phyloP scores from a whole-genome alignment of 2,329 filamentous ascomycete genomes.

The Corniculantispora saksenae region DNA sequence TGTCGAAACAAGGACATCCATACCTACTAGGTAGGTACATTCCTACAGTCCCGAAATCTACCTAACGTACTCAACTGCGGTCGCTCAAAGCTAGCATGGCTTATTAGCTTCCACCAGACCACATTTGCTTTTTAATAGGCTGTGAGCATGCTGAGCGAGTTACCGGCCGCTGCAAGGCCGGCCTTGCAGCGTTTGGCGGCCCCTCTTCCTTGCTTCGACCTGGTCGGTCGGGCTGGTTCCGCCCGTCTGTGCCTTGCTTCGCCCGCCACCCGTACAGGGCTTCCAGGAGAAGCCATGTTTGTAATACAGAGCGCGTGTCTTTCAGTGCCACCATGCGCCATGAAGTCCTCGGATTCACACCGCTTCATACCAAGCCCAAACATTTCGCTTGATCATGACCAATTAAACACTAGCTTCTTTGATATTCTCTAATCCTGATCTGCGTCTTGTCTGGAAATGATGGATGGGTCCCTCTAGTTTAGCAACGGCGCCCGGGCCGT shows the following conservation, averaged over 20 bases:
- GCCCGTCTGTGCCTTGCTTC: background rate
- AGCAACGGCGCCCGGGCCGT: background rate
- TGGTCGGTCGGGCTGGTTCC: background rate
- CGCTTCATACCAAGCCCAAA: background rate
- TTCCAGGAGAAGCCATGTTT: background rate
- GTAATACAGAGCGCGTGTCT: background rate
- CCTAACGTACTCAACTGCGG: background rate
- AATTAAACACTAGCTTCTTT: background rate
- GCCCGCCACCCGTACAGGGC: background rate
- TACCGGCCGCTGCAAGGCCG: too few relatives aligned
- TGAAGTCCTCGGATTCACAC: background rate
- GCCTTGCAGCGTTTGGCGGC: background rate
- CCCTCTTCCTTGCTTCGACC: background rate
- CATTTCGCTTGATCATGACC: slow-evolving; percentile 3
- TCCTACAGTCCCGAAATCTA: background rate
- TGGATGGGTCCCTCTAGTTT: background rate
- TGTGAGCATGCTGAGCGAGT: too few relatives aligned
- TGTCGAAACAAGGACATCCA: background rate
- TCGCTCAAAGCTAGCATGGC: background rate
- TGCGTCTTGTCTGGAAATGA: slow-evolving; percentile 1
- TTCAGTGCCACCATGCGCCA: background rate
- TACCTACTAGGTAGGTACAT: too few relatives aligned
- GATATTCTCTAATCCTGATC: background rate
- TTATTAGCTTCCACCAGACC: background rate
- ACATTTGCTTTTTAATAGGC: background rate